phyloP scores from a whole-genome alignment of 176 grass and related monocot species.

The Oryza brachyantha region DNA sequence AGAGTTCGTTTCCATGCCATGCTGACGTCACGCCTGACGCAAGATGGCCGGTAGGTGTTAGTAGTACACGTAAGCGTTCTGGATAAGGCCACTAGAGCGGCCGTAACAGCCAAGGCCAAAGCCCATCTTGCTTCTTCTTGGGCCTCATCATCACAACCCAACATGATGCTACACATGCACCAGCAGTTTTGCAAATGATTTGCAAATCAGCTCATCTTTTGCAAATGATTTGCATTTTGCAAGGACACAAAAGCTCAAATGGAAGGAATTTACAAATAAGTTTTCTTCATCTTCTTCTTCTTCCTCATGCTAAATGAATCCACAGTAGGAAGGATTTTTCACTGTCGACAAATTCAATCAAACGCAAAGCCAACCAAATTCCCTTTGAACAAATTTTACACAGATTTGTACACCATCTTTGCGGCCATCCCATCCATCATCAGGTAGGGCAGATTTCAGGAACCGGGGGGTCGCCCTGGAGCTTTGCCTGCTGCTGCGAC shows the following conservation, averaged over 20 bases:
- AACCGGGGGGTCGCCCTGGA: constrained; percentile 28
- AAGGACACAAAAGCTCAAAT: background rate
- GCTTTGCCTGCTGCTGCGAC: constrained; percentile 58
- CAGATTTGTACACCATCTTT: background rate
- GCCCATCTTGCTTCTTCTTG: background rate
- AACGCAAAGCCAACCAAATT: background rate
- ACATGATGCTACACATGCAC: too few relatives aligned
- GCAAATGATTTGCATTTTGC: background rate
- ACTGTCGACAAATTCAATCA: background rate
- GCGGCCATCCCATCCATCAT: background rate
- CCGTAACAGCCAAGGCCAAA: background rate
- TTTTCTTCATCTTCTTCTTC: background rate
- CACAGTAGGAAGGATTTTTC: background rate
- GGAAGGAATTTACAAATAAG: background rate
- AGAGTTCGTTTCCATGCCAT: background rate
- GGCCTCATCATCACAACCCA: background rate
- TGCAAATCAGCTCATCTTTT: background rate
- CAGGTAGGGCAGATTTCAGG: constrained; percentile 31
- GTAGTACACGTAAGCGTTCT: too few relatives aligned
- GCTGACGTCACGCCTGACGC: background rate
- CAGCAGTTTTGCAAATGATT: too few relatives aligned
- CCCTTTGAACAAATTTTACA: constrained; percentile 14
- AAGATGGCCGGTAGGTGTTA: background rate
- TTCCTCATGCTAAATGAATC: background rate
- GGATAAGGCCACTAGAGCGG: background rate